Conservation (phyloP, 495 filamentous ascomycete species). For the Aspergillus baeticus region DNA sequence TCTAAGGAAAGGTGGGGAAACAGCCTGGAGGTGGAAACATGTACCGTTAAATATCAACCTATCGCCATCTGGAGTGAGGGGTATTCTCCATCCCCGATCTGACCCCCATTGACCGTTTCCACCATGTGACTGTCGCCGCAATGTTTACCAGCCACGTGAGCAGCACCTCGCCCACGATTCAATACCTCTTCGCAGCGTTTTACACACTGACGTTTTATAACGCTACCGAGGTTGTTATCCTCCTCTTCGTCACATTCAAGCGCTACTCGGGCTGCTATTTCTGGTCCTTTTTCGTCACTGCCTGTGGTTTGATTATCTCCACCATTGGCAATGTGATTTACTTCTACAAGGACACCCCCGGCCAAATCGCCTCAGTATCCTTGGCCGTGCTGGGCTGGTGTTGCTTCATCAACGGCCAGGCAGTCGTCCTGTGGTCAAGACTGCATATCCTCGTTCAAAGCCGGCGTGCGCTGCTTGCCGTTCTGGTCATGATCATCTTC, state of each 20-base stretch:
- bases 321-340: background rate
- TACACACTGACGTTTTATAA: background rate
- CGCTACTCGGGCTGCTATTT: background rate
- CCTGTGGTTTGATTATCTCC: background rate
- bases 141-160: background rate
- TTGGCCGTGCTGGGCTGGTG: background rate
- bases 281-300: background rate
- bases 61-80: no score
- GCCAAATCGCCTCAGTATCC: background rate
- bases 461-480: background rate
- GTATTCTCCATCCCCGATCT: no score
- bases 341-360: background rate
- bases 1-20: no score
- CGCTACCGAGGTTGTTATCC: background rate
- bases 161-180: background rate
- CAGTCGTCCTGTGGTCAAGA: slow-evolving; percentile 1
- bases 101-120: no score
- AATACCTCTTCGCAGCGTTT: background rate
- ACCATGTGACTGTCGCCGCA: no score
- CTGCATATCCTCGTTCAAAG: background rate
- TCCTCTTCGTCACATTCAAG: background rate
- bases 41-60: no score
- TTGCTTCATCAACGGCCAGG: background rate
- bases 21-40: no score
- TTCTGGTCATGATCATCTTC: background rate